Evolutionary conservation across 2,329 filamentous ascomycete species (phyloP), one percentile per base, ranked within the genome.

Genomic region (Sporothrix schenckii): DNA sequence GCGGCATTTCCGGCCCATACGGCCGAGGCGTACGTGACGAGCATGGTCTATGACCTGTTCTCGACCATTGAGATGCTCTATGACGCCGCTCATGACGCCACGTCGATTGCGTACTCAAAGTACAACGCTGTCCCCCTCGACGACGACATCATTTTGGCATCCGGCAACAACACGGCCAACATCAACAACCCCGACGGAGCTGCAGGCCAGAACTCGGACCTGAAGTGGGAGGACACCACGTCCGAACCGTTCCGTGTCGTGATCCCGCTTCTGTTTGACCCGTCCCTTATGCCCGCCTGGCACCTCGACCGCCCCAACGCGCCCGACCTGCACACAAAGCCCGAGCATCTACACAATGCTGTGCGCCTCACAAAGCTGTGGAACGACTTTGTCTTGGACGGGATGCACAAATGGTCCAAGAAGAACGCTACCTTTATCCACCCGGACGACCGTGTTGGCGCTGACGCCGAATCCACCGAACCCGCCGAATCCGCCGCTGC

Each of bases 251-350:
- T 89, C 72, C 80, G 82, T 1, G 76, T 88, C 24, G 74, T 88
- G 11, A 78, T 88, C 14, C 85, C 87, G 0, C 79, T 80, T 52
- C 76, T 87, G 2, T 81, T 87, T 67, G 87, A 88, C 74, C 80
- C 86, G 2, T 84, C 85, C 0, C 76, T 88, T 1, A 79, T 84
- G 0, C 86, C 87, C 0, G 86, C 84, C 1, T 89, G 86, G 83
- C 76, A 80, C 7, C 76, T 76, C 4, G 78, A 78, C 11, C 81
- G 86, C 2, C 80, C 81, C 0, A 68, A 75, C 2, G 81, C 84
- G 1, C 80, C 83, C 1, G 73, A 71, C 16, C 84, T 84, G 13
- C 84, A 86, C 73, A 82, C 79, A 16, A 80, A 80, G 50, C 80
- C 83, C 2, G 85, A 87, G 73, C 83, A 88, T 72, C 79, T 86